Percentiles rank a stretch among this genome's conserved stretches.
phyloP scores from a whole-genome alignment of 176 grass and related monocot species.

The Thinopyrum elongatum region DNA sequence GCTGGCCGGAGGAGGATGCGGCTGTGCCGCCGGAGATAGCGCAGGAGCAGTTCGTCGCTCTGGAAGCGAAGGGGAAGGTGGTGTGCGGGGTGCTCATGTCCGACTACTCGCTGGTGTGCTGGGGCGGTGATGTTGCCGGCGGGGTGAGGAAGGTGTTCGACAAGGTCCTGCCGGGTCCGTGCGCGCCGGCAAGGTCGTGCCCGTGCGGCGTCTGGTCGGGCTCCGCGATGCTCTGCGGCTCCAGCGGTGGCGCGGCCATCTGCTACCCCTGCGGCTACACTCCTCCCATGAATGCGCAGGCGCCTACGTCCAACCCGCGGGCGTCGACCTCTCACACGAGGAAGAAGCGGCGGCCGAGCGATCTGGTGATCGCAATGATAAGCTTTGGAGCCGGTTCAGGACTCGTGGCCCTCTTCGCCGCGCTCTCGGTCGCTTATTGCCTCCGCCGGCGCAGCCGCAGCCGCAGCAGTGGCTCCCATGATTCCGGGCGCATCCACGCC shows the following conservation, averaged over 20 bases:
- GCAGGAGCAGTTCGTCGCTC: constrained; percentile 60
- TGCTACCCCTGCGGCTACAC: constrained; percentile 65
- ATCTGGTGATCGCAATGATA: constrained; percentile 27
- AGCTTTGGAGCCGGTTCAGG: constrained; percentile 36
- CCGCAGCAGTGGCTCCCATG: constrained; percentile 8
- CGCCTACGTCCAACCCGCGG: constrained; percentile 21
- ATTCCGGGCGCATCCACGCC: constrained; percentile 54
- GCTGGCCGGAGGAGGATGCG: constrained; percentile 59
- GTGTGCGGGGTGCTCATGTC: constrained; percentile 84
- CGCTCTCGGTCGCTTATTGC: background rate
- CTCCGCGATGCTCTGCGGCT: constrained; percentile 34
- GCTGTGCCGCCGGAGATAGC: constrained; percentile 21
- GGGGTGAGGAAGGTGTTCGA: constrained; percentile 57
- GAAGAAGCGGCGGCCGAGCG: constrained; percentile 19
- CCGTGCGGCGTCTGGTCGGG: constrained; percentile 70
- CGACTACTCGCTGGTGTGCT: constrained; percentile 77
- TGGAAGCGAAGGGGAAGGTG: constrained; percentile 58
- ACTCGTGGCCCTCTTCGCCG: background rate
- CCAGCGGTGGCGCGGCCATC: constrained; percentile 12
- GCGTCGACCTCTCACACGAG: background rate
- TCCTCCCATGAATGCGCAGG: background rate
- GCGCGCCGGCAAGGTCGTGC: constrained; percentile 48
- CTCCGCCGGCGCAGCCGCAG: constrained; percentile 4
- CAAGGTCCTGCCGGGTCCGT: constrained; percentile 67
- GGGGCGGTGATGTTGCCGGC: constrained; percentile 40